phyloP scores from a whole-genome alignment of 345 rosid genomes.

The Ceriops decandra region DNA sequence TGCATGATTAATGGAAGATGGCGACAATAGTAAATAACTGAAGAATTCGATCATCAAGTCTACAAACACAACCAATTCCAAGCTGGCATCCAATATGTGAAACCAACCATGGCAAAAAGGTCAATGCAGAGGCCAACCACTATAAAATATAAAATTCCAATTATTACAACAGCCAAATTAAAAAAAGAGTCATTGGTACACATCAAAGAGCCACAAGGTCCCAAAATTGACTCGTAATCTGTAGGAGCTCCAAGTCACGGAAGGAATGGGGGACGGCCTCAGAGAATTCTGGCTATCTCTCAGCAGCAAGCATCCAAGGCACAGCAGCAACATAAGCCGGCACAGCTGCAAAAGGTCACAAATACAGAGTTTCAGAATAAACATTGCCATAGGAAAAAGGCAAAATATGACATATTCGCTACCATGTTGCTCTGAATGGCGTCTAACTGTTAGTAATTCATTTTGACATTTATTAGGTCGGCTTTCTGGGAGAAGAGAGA shows the following conservation, averaged over 20 bases:
- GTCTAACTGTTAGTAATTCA: neutral
- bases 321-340: slow-evolving; percentile 73
- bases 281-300: neutral
- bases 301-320: slow-evolving; percentile 59
- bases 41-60: too few relatives aligned
- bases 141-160: neutral
- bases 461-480: neutral
- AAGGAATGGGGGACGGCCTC: too few relatives aligned
- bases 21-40: too few relatives aligned
- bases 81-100: too few relatives aligned
- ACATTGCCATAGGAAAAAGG: too few relatives aligned
- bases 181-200: neutral
- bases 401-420: too few relatives aligned
- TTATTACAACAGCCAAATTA: neutral
- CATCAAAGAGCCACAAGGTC: too few relatives aligned
- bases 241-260: too few relatives aligned
- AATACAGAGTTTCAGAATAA: neutral
- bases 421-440: too few relatives aligned
- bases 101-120: neutral
- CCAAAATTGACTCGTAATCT: too few relatives aligned
- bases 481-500: neutral
- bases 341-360: slow-evolving; percentile 43
- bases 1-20: too few relatives aligned
- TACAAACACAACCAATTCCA: too few relatives aligned
- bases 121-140: neutral